Percentiles rank a stretch among this genome's conserved stretches.
Evolutionary conservation across 192 early-diverging fungal genomes (phyloP).

Genomic region (Entomortierella chlamydospora): DNA sequence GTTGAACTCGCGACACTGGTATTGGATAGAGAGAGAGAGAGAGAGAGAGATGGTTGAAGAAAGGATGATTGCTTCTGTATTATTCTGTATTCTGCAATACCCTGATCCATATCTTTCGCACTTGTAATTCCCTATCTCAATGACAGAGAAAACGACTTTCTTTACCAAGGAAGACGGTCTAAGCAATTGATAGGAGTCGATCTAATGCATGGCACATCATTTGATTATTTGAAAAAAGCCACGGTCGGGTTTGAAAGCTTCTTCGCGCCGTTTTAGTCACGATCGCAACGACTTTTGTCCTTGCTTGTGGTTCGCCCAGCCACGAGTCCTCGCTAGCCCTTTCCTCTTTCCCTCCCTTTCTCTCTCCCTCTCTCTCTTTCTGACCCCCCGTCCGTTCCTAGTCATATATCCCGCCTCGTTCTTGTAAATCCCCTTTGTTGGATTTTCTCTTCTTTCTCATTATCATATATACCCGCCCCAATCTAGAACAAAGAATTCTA

Average conservation of each 20-base stretch:
- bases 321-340: neutral
- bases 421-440: neutral
- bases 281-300: constrained; percentile 12
- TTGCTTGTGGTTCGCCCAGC: neutral
- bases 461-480: neutral
- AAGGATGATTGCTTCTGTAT: neutral
- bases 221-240: too few relatives aligned
- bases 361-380: neutral
- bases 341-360: constrained; percentile 3
- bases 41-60: neutral
- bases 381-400: neutral
- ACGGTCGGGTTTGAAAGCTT: constrained; percentile 45
- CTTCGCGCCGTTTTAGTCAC: neutral
- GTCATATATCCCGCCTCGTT: neutral
- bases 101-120: constrained; percentile 8
- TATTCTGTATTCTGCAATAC: constrained; percentile 5
- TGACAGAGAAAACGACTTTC: neutral
- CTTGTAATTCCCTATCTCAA: neutral
- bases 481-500: neutral
- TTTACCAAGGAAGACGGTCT: too few relatives aligned
- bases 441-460: neutral
- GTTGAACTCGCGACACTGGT: neutral
- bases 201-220: too few relatives aligned
- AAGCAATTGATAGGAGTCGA: too few relatives aligned
- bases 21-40: neutral